phyloP scores from a whole-genome alignment of 208 protist genomes.

The Trypanosoma grayi region DNA sequence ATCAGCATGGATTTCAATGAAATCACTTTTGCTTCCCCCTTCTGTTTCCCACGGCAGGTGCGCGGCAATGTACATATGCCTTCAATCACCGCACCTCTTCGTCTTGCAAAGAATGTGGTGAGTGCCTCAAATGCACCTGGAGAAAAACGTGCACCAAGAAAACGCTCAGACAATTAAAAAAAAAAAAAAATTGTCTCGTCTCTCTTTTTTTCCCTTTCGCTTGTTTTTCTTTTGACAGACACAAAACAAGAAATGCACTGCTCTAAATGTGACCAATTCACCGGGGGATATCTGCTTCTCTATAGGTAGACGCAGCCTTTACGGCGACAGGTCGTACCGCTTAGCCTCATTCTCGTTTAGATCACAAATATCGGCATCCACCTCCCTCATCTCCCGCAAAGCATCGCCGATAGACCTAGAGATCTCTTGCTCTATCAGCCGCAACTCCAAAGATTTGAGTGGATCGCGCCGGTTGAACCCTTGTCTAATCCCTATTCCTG shows the following conservation, averaged over 20 bases:
- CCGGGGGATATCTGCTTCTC: too few relatives aligned
- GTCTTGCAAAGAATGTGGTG: not conserved
- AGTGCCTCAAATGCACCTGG: too few relatives aligned
- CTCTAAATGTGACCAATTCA: too few relatives aligned
- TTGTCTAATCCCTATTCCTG: conserved; percentile 2
- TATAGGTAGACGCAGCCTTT: not conserved
- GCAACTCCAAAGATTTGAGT: conserved; percentile 40
- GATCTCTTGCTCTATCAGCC: conserved; percentile 48
- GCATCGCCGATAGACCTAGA: conserved; percentile 38
- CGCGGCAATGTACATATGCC: not conserved
- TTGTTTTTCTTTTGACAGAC: conserved; percentile 1
- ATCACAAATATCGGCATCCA: conserved; percentile 50
- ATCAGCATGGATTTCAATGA: too few relatives aligned
- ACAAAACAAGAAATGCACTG: too few relatives aligned
- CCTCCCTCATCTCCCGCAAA: conserved; percentile 63
- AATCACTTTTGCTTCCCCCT: too few relatives aligned
- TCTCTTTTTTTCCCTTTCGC: not conserved
- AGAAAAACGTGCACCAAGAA: not conserved
- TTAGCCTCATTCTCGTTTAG: conserved; percentile 13
- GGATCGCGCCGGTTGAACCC: not conserved
- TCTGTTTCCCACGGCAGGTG: too few relatives aligned
- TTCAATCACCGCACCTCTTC: not conserved
- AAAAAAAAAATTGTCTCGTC: not conserved
- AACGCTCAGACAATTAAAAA: conserved; percentile 6
- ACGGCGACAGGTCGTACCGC: not conserved